phyloP scores from a whole-genome alignment of 441 rosid genomes.

The Populus hybrid region DNA sequence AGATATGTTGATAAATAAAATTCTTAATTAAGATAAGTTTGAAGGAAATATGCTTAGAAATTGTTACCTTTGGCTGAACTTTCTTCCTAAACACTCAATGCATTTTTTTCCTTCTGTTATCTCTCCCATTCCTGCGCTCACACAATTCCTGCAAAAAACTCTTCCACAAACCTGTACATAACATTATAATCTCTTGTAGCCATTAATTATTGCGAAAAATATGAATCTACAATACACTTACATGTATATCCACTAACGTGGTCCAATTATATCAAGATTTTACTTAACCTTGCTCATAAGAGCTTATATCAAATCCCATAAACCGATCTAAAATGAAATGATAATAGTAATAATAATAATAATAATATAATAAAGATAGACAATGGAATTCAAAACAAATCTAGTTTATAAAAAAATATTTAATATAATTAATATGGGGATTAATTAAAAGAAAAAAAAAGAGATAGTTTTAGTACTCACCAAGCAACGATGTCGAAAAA shows the following conservation, averaged over 20 bases:
- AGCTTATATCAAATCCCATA: too few species aligned
- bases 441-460: too few species aligned
- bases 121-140: conserved; percentile 55
- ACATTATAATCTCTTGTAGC: not conserved
- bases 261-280: too few species aligned
- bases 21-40: not conserved
- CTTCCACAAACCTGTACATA: conserved; percentile 61
- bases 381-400: too few species aligned
- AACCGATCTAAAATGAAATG: too few species aligned
- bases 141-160: conserved; percentile 55
- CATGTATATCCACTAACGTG: too few species aligned
- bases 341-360: too few species aligned
- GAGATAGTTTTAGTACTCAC: conserved; percentile 21
- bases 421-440: too few species aligned
- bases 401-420: too few species aligned
- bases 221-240: not conserved
- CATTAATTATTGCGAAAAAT: not conserved
- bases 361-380: too few species aligned
- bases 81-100: conserved; percentile 46
- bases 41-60: not conserved
- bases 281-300: too few species aligned
- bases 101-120: conserved; percentile 71
- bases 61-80: conserved; percentile 51
- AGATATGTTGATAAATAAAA: too few species aligned
- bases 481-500: conserved; percentile 62